phyloP scores from a whole-genome alignment of 495 filamentous ascomycete genomes.

The Venustampulla echinocandica region DNA sequence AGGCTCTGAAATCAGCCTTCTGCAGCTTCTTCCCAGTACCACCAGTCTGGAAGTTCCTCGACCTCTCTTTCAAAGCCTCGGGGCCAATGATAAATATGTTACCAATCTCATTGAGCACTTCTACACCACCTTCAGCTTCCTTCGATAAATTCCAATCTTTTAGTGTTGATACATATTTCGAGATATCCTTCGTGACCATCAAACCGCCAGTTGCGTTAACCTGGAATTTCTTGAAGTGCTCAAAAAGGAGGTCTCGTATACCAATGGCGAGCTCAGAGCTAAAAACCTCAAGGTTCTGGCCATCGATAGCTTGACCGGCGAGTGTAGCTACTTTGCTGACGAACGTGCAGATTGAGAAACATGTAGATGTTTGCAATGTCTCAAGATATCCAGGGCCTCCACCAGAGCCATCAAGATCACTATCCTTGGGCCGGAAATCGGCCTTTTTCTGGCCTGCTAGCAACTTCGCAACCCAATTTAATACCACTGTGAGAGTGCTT shows the following conservation, averaged over 20 bases:
- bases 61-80: slow-evolving; percentile 74
- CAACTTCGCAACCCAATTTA: slow-evolving; percentile 69
- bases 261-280: slow-evolving; percentile 77
- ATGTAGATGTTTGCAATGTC: slow-evolving; percentile 78
- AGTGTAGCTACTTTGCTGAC: slow-evolving; percentile 54
- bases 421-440: slow-evolving; percentile 87
- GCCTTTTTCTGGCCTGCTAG: slow-evolving; percentile 78
- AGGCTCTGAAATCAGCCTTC: slow-evolving; percentile 73
- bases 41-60: slow-evolving; percentile 45
- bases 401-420: slow-evolving; percentile 47
- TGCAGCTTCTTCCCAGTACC: slow-evolving; percentile 39
- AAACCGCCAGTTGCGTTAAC: slow-evolving; percentile 87
- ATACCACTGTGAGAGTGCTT: slow-evolving; percentile 71
- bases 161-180: slow-evolving; percentile 76
- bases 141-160: slow-evolving; percentile 68
- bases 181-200: slow-evolving; percentile 93
- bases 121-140: slow-evolving; percentile 62
- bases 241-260: slow-evolving; percentile 66
- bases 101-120: slow-evolving; percentile 87
- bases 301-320: slow-evolving; percentile 59
- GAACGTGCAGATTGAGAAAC: slow-evolving; percentile 68
- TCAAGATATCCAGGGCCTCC: slow-evolving; percentile 50
- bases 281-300: slow-evolving; percentile 67
- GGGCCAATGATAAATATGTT: slow-evolving; percentile 91
- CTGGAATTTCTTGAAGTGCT: slow-evolving; percentile 88